Percentiles rank a stretch among this genome's conserved stretches.
phyloP scores from a whole-genome alignment of 345 rosid species.

The Hypericum perforatum region DNA sequence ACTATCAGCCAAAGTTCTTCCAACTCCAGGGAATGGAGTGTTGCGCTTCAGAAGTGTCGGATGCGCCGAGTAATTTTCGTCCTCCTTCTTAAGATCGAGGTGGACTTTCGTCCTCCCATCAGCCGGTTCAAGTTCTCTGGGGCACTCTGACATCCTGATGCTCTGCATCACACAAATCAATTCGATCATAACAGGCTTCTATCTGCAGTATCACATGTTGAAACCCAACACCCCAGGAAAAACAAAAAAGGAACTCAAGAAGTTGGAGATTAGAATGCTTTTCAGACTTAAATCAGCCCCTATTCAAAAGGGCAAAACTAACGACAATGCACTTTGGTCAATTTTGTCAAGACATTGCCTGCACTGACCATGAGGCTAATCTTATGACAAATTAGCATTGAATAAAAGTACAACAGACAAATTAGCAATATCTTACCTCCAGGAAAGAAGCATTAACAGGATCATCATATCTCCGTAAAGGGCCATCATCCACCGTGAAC shows the following conservation, averaged over 20 bases:
- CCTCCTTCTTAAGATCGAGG: slow-evolving; percentile 59
- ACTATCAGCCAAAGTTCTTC: slow-evolving; percentile 53
- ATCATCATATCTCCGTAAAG: slow-evolving; percentile 61
- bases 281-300: neutral
- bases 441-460: slow-evolving; percentile 68
- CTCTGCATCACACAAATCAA: slow-evolving; percentile 41
- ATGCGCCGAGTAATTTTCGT: slow-evolving; percentile 52
- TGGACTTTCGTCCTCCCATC: slow-evolving; percentile 58
- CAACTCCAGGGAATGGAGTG: slow-evolving; percentile 35
- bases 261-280: no score
- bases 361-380: no score
- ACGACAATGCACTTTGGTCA: no score
- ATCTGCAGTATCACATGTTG: neutral
- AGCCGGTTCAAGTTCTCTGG: slow-evolving; percentile 63
- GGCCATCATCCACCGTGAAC: slow-evolving; percentile 86
- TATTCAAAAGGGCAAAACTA: no score
- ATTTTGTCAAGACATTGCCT: no score
- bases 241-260: neutral
- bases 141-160: slow-evolving; percentile 64
- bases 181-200: neutral
- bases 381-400: no score
- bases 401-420: neutral
- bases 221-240: neutral
- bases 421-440: slow-evolving; percentile 48
- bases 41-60: slow-evolving; percentile 42